Percentiles rank a stretch among this genome's conserved stretches.
These are phyloP conservation scores for Viridothelium virens DNA, from an alignment of 495 filamentous ascomycete species.

Conservation along the genomic window DNA sequence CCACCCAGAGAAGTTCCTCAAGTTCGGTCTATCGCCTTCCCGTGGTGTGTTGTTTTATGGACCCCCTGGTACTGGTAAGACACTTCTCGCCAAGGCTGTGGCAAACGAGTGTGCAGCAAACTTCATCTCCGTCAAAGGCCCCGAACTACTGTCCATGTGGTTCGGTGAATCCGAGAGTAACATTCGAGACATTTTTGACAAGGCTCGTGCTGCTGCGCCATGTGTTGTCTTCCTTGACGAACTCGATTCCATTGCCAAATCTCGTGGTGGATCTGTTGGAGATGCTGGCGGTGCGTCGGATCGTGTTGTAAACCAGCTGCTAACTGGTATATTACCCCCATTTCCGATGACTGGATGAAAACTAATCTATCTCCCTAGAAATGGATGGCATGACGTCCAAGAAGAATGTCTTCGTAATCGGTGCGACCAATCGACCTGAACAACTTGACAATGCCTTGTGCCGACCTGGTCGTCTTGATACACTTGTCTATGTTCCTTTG, in stretches of 20 bases:
- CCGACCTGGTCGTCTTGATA: slow-evolving; percentile 97
- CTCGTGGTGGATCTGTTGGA: slow-evolving; percentile 91
- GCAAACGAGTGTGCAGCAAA: slow-evolving; percentile 99
- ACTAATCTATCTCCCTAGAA: slow-evolving; percentile 55
- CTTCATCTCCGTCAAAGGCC: slow-evolving; percentile 98
- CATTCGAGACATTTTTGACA: slow-evolving; percentile 99
- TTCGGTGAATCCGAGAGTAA: slow-evolving; percentile 99
- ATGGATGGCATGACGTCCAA: slow-evolving; percentile 99
- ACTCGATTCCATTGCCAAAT: slow-evolving; percentile 98
- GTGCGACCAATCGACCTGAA: slow-evolving; percentile 96
- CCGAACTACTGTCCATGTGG: slow-evolving; percentile 98
- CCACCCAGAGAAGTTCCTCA: slow-evolving; percentile 99
- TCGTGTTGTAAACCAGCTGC: slow-evolving; percentile 98
- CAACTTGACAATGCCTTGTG: slow-evolving; percentile 96
- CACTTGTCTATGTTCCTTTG: slow-evolving; percentile 93
- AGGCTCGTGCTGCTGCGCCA: slow-evolving; percentile 94
- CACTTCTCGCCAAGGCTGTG: slow-evolving; percentile 96
- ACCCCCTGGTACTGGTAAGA: slow-evolving; percentile 99
- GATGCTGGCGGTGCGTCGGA: slow-evolving; percentile 98
- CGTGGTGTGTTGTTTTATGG: slow-evolving; percentile 98
- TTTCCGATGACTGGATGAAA: background rate
- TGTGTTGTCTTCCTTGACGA: slow-evolving; percentile 99
- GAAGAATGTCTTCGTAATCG: slow-evolving; percentile 99
- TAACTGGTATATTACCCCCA: slow-evolving; percentile 67
- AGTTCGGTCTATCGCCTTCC: slow-evolving; percentile 96